Conservation (phyloP, 768 basidiomycete species). For the Lepiota brunneoincarnata region DNA sequence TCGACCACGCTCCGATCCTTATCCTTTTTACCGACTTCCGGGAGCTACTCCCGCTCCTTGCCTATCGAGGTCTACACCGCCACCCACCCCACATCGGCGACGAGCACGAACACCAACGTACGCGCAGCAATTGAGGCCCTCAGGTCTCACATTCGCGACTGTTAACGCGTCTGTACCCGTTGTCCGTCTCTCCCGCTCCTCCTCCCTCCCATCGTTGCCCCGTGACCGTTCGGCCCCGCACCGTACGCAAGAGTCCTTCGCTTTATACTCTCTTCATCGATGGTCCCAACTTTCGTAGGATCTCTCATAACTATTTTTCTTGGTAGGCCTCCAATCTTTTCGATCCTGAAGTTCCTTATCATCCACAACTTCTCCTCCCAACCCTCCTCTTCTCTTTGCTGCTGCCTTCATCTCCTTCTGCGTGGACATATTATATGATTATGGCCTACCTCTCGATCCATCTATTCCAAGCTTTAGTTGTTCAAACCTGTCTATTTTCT, state of each 20-base stretch:
- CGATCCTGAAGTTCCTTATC: not conserved
- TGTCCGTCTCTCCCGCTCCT: slow-evolving; percentile 12
- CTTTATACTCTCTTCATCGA: slow-evolving; percentile 4
- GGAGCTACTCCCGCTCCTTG: slow-evolving; percentile 2
- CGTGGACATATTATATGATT: too few relatives aligned
- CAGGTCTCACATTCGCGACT: slow-evolving; percentile 9
- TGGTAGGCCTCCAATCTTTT: not conserved
- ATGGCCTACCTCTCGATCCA: too few relatives aligned
- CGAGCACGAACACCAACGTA: slow-evolving; percentile 1
- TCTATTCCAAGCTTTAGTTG: too few relatives aligned
- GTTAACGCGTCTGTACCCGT: slow-evolving; percentile 2
- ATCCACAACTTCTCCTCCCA: too few relatives aligned
- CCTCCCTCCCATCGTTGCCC: slow-evolving; percentile 15
- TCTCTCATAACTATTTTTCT: not conserved
- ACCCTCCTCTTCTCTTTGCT: too few relatives aligned
- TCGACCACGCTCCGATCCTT: too few relatives aligned
- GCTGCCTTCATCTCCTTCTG: too few relatives aligned
- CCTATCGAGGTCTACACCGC: slow-evolving; percentile 12
- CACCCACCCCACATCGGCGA: slow-evolving; percentile 1
- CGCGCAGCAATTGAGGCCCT: slow-evolving; percentile 6
- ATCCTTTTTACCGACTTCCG: not conserved
- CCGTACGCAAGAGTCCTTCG: slow-evolving; percentile 10
- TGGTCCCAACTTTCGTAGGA: slow-evolving; percentile 2
- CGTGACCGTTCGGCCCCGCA: slow-evolving; percentile 9
- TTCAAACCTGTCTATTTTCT: too few relatives aligned